Evolutionary conservation across 139 green algal genomes (phyloP), one percentile per base, ranked within the genome.

Genomic region (Micractinium conductrix): DNA sequence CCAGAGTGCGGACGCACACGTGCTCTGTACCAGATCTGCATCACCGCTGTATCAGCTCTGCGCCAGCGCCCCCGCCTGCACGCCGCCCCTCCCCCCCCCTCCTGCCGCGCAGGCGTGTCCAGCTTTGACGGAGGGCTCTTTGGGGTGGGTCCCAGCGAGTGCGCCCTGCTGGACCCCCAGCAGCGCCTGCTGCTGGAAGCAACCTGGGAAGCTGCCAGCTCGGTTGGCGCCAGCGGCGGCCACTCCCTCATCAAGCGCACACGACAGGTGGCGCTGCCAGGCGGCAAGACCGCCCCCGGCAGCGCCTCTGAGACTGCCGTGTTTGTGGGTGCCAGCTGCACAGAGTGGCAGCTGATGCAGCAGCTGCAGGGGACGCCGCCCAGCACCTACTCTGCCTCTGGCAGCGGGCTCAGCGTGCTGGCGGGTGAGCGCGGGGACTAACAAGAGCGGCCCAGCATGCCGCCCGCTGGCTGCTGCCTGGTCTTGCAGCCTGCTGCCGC

Each of bases 51-150:
- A n/a, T n/a, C n/a, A n/a, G n/a, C n/a, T n/a, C n/a, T n/a, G n/a
- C n/a, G n/a, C n/a, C n/a, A n/a, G n/a, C n/a, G n/a, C n/a, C n/a
- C n/a, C n/a, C n/a, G n/a, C n/a, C n/a, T 24, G 0, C 69, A 7
- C 42, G 22, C 7, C 22, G 22, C 38, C 68, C 68, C 21, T 69
- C 79, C 33, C 65, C 88, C 44, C 91, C 92, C 81, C 86, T 76
- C 19, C 87, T 74, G 88, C 69, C 92, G 58, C 58, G 67, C 84
- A 30, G 80, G 45, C 3, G 80, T 91, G 1, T 86, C 88, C 30
- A n/a, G 38, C 6, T 96, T 95, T 86, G 93, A 96, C 45, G 6
- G 65, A 21, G 14, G 38, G 28, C 44, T 84, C n/a, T 94, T 95
- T 74, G 89, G 89, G 43, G 80, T 96, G 40, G 65, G 75, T 28